phyloP scores from a whole-genome alignment of 1,284 basidiomycete genomes.

The Trichosporon ovoides region DNA sequence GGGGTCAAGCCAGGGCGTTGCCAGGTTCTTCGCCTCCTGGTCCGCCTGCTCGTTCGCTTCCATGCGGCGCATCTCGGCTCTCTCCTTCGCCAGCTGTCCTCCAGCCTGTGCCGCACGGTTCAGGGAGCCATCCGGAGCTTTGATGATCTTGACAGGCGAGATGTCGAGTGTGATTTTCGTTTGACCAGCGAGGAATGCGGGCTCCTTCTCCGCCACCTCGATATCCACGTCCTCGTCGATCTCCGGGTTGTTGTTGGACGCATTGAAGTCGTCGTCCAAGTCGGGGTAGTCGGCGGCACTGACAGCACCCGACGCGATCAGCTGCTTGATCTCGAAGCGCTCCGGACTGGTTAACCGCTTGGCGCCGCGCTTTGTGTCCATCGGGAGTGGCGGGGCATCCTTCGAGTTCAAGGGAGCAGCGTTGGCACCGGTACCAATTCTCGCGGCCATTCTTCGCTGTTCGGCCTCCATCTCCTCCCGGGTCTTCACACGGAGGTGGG shows the following conservation, averaged over 20 bases:
- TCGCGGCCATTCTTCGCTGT: constrained; percentile 60
- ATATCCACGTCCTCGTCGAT: constrained; percentile 95
- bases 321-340: constrained; percentile 98
- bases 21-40: constrained; percentile 87
- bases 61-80: constrained; percentile 87
- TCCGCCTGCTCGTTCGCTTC: constrained; percentile 92
- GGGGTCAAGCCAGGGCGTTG: constrained; percentile 93
- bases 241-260: constrained; percentile 71
- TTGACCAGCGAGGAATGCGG: constrained; percentile 92
- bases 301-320: constrained; percentile 91
- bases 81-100: constrained; percentile 87
- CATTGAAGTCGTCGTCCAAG: constrained; percentile 81
- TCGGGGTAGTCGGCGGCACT: constrained; percentile 94
- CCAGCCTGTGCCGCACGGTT: constrained; percentile 94
- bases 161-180: constrained; percentile 91
- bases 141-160: constrained; percentile 94
- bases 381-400: constrained; percentile 5
- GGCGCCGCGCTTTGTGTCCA: constrained; percentile 64
- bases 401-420: constrained; percentile 40
- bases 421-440: constrained; percentile 58
- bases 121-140: constrained; percentile 87
- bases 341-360: constrained; percentile 94
- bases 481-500: constrained; percentile 86
- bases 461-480: constrained; percentile 82
- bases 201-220: constrained; percentile 94